These are phyloP conservation scores for Alternaria infectoria DNA, from an alignment of 2,329 filamentous ascomycete species.

Conservation along the genomic window DNA sequence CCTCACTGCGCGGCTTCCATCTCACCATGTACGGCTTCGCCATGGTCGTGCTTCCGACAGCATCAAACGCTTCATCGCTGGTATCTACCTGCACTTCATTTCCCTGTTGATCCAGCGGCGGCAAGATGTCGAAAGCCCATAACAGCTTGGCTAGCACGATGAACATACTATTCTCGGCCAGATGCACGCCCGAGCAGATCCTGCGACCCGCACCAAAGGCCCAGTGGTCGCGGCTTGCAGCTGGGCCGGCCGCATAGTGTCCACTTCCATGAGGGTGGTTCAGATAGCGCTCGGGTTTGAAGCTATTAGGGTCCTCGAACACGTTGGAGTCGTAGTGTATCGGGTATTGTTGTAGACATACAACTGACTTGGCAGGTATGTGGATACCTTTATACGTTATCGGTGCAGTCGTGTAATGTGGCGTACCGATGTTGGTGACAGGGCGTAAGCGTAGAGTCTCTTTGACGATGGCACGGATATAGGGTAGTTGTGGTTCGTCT, in stretches of 20 bases:
- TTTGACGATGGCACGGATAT: slow-evolving; percentile 46
- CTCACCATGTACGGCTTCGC: slow-evolving; percentile 41
- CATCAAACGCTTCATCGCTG: slow-evolving; percentile 43
- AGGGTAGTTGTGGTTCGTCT: slow-evolving; percentile 53
- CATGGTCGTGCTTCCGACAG: slow-evolving; percentile 37
- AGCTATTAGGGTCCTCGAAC: slow-evolving; percentile 47
- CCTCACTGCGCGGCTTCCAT: slow-evolving; percentile 31
- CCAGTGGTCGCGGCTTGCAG: slow-evolving; percentile 44
- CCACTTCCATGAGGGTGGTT: slow-evolving; percentile 32
- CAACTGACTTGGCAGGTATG: slow-evolving; percentile 52
- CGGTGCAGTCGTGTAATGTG: slow-evolving; percentile 46
- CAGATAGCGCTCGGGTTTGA: slow-evolving; percentile 55
- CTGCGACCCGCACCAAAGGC: slow-evolving; percentile 53
- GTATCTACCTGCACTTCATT: slow-evolving; percentile 45
- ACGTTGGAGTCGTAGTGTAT: slow-evolving; percentile 47
- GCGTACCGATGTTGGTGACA: slow-evolving; percentile 43
- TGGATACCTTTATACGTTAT: slow-evolving; percentile 50
- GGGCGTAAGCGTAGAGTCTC: slow-evolving; percentile 54
- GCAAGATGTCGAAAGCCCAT: slow-evolving; percentile 56
- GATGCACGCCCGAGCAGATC: slow-evolving; percentile 51
- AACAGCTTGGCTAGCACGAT: slow-evolving; percentile 54
- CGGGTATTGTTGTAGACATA: slow-evolving; percentile 37
- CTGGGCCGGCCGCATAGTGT: slow-evolving; percentile 42
- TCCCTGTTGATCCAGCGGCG: slow-evolving; percentile 45
- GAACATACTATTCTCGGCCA: slow-evolving; percentile 54